A percentile compares a stretch with the other conserved stretches of the same genome.
These are phyloP conservation scores for Zasmidium cellare DNA, from an alignment of 2,329 filamentous ascomycete species.

Conservation along the genomic window DNA sequence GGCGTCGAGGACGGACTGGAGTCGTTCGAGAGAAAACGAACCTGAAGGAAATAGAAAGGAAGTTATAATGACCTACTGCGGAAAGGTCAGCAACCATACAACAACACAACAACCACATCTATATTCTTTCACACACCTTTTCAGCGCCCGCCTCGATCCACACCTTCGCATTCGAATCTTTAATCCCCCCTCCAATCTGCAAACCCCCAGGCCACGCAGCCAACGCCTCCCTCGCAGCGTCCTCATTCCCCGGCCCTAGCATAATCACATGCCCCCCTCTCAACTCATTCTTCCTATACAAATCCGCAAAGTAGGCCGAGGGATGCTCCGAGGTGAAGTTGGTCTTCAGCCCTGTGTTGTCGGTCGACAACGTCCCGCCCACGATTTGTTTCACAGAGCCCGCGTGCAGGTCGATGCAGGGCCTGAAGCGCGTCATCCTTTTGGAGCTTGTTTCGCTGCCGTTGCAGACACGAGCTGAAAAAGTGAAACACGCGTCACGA, in stretches of 20 bases:
- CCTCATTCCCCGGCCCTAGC: conserved; percentile 85
- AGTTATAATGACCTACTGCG: conserved; percentile 86
- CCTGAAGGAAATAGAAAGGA: conserved; percentile 88
- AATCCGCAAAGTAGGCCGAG: conserved; percentile 73
- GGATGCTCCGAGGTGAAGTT: conserved; percentile 89
- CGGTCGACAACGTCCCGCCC: conserved; percentile 75
- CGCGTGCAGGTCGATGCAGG: conserved; percentile 97
- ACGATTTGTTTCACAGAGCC: conserved; percentile 98
- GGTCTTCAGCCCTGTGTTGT: conserved; percentile 63
- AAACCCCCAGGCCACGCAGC: conserved; percentile 75
- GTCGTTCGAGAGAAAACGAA: conserved; percentile 73
- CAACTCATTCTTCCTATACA: conserved; percentile 76
- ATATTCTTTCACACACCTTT: conserved; percentile 62
- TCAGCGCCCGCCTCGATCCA: conserved; percentile 90
- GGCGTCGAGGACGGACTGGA: conserved; percentile 71
- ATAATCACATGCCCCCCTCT: conserved; percentile 92
- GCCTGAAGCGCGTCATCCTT: conserved; percentile 86
- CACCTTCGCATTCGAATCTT: conserved; percentile 73
- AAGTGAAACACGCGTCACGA: neutral
- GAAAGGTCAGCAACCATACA: conserved; percentile 16
- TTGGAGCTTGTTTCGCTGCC: too few species aligned
- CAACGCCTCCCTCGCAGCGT: conserved; percentile 75
- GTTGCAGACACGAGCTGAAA: neutral
- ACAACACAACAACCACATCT: neutral
- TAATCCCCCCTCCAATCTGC: conserved; percentile 94